phyloP scores from a whole-genome alignment of 768 basidiomycete species.

The Mycena capillaripes region DNA sequence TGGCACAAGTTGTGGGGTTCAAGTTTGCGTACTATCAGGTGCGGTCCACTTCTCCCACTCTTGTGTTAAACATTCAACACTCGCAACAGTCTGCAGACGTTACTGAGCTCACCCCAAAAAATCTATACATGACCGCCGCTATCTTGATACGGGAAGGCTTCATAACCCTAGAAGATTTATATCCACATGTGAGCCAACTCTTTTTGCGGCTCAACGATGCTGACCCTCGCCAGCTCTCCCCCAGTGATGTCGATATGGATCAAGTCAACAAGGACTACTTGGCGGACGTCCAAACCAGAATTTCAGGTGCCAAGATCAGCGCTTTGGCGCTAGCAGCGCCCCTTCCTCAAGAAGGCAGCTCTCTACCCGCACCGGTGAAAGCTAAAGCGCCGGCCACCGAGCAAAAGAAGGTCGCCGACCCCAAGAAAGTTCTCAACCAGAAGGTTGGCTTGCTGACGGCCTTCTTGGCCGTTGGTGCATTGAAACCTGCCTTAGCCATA shows the following conservation, averaged over 20 bases:
- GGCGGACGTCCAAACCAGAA: constrained; percentile 71
- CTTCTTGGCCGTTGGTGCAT: constrained; percentile 88
- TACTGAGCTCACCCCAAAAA: constrained; percentile 74
- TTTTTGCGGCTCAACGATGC: not conserved
- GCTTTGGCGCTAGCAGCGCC: constrained; percentile 91
- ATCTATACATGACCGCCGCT: constrained; percentile 86
- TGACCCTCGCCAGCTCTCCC: constrained; percentile 67
- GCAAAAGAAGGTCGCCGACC: constrained; percentile 48
- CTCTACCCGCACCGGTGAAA: constrained; percentile 65
- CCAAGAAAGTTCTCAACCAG: constrained; percentile 71
- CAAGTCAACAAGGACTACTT: constrained; percentile 75
- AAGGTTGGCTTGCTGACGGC: constrained; percentile 84
- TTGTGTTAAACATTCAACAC: constrained; percentile 30
- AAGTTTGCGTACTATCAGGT: constrained; percentile 96
- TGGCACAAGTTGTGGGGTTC: constrained; percentile 97
- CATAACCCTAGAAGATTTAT: constrained; percentile 88
- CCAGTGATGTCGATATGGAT: constrained; percentile 84
- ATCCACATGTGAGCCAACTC: constrained; percentile 81
- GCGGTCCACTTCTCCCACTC: constrained; percentile 45
- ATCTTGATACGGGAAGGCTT: constrained; percentile 92
- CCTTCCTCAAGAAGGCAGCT: constrained; percentile 63
- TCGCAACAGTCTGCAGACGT: constrained; percentile 65
- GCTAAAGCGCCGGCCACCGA: constrained; percentile 52
- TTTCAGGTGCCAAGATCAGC: constrained; percentile 77
- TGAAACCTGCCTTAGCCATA: constrained; percentile 83